phyloP scores from a whole-genome alignment of 345 rosid species.

The Rhizophora apiculata region DNA sequence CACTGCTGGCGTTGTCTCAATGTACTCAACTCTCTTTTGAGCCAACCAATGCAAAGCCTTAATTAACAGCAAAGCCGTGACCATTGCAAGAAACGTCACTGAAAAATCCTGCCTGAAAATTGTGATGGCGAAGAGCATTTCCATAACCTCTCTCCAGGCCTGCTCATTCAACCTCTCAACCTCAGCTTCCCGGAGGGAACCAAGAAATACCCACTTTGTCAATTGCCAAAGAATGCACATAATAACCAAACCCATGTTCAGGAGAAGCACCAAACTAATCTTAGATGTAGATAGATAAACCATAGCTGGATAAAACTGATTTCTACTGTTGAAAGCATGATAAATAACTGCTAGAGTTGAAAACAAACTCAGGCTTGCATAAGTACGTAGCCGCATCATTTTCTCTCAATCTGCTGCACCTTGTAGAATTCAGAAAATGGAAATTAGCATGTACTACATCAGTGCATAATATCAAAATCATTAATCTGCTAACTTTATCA shows the following conservation, averaged over 20 bases:
- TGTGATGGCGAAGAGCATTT: constrained; percentile 88
- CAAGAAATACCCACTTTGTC: constrained; percentile 68
- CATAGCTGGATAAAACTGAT: constrained; percentile 90
- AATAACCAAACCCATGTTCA: constrained; percentile 81
- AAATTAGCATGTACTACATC: background rate
- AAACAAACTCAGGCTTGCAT: constrained; percentile 59
- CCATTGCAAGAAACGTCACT: constrained; percentile 74
- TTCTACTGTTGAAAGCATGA: constrained; percentile 79
- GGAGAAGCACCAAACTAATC: constrained; percentile 67
- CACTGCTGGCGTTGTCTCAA: constrained; percentile 90
- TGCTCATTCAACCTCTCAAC: constrained; percentile 93
- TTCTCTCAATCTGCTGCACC: constrained; percentile 2
- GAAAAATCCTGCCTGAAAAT: constrained; percentile 93
- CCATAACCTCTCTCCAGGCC: constrained; percentile 93
- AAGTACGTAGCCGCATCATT: constrained; percentile 78
- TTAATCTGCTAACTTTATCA: too few relatives aligned
- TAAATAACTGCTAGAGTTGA: constrained; percentile 58
- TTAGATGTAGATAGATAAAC: constrained; percentile 83
- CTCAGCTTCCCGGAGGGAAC: constrained; percentile 92
- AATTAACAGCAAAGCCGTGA: constrained; percentile 65
- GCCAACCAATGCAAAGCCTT: constrained; percentile 95
- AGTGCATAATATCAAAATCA: too few relatives aligned
- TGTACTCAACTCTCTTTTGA: constrained; percentile 92
- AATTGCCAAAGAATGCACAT: constrained; percentile 83
- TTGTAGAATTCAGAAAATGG: background rate